A percentile compares a stretch with the other conserved stretches of the same genome.
These are phyloP conservation scores for Talaromyces sp. DNA, from an alignment of 2,329 filamentous ascomycete genomes.

Conservation along the genomic window DNA sequence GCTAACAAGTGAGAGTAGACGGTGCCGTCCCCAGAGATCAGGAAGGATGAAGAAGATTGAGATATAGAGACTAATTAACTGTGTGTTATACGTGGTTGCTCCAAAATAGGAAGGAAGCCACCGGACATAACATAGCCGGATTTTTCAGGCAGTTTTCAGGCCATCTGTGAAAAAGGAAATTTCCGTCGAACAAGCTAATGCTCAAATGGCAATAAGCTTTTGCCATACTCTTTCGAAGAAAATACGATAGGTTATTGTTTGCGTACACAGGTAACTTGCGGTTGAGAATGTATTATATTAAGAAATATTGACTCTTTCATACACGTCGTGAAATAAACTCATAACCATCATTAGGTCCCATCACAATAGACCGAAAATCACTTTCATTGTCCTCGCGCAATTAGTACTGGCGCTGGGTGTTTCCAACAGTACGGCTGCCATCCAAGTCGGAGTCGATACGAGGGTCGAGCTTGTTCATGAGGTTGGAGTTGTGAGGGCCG, in stretches of 20 bases:
- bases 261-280: background rate
- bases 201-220: too few species aligned
- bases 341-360: background rate
- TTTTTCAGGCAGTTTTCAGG: slow-evolving; percentile 2
- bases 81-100: background rate
- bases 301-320: background rate
- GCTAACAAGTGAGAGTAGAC: background rate
- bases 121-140: background rate
- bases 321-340: slow-evolving; percentile 5
- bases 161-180: background rate
- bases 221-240: too few species aligned
- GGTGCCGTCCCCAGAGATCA: background rate
- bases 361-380: background rate
- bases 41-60: background rate
- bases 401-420: slow-evolving; percentile 8
- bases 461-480: slow-evolving; percentile 51
- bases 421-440: slow-evolving; percentile 10
- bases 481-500: slow-evolving; percentile 45
- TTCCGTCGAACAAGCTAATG: background rate
- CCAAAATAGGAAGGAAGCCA: slow-evolving; percentile 10
- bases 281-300: too few species aligned
- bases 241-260: background rate
- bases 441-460: slow-evolving; percentile 52
- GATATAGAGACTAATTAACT: background rate
- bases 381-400: background rate